phyloP scores from a whole-genome alignment of 768 basidiomycete genomes.

The Pleurotus platypus region DNA sequence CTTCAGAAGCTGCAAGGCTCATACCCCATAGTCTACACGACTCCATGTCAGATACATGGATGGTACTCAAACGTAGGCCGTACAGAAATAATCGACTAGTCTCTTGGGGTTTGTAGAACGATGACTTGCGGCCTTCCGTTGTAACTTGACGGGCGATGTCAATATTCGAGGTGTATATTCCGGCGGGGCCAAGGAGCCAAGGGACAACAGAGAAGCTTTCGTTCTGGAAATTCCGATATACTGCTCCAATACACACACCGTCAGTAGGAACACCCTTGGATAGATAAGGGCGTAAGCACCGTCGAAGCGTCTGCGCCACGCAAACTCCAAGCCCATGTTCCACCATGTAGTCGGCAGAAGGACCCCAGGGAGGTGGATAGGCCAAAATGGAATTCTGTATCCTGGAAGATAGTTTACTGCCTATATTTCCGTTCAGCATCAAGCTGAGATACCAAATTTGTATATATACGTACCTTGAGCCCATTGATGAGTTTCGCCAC shows the following conservation, averaged over 20 bases:
- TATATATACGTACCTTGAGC: conserved; percentile 23
- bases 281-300: conserved; percentile 19
- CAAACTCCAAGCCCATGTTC: conserved; percentile 33
- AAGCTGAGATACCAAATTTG: neutral
- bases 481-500: conserved; percentile 24
- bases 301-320: conserved; percentile 31
- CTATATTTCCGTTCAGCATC: conserved; percentile 17
- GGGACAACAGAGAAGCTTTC: conserved; percentile 40
- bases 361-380: conserved; percentile 30
- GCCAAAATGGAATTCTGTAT: conserved; percentile 35
- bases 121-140: conserved; percentile 32
- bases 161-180: conserved; percentile 40
- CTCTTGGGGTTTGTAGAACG: conserved; percentile 34
- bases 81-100: conserved; percentile 29
- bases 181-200: conserved; percentile 30
- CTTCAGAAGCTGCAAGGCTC: conserved; percentile 26
- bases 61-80: conserved; percentile 6
- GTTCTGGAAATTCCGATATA: conserved; percentile 29
- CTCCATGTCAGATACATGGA: no score
- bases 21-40: conserved; percentile 22
- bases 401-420: conserved; percentile 34
- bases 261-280: neutral
- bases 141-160: conserved; percentile 43
- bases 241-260: conserved; percentile 13
- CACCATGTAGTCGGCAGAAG: conserved; percentile 38